phyloP scores from a whole-genome alignment of 2,329 filamentous ascomycete genomes.

The Parastagonospora nodorum region DNA sequence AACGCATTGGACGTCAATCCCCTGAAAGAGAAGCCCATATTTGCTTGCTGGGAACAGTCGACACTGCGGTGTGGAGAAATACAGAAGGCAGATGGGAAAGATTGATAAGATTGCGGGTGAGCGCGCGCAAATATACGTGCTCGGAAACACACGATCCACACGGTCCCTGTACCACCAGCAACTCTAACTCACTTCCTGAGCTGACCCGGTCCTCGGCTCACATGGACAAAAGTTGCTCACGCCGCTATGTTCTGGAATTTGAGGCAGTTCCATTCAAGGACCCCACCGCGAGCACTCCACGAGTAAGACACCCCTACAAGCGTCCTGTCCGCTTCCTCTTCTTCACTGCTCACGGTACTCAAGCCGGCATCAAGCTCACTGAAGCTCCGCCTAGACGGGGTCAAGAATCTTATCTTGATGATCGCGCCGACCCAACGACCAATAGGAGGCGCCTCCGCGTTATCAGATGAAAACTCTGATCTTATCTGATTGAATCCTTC shows the following conservation, averaged over 20 bases:
- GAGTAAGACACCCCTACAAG: neutral
- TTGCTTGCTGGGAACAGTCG: constrained; percentile 3
- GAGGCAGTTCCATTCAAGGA: neutral
- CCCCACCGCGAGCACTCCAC: neutral
- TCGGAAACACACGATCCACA: constrained; percentile 7
- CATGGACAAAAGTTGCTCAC: too few relatives aligned
- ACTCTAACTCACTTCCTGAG: too few relatives aligned
- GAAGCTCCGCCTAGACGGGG: constrained; percentile 23
- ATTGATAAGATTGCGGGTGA: constrained; percentile 35
- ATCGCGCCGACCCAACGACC: constrained; percentile 5
- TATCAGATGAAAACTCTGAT: constrained; percentile 37
- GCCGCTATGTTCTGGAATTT: too few relatives aligned
- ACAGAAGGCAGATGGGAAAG: constrained; percentile 10
- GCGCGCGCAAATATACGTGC: constrained; percentile 26
- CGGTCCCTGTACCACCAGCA: neutral
- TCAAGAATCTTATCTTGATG: constrained; percentile 32
- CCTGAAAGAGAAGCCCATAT: constrained; percentile 41
- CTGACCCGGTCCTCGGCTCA: too few relatives aligned
- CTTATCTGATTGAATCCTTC: constrained; percentile 4
- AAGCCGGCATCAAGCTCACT: constrained; percentile 26
- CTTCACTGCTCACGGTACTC: constrained; percentile 10
- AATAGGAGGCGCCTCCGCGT: constrained; percentile 9
- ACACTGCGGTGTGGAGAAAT: constrained; percentile 3
- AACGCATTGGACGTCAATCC: constrained; percentile 34
- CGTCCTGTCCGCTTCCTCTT: neutral